Evolutionary conservation across 2,329 filamentous ascomycete genomes (phyloP).

Genomic region (Scorias spongiosa): DNA sequence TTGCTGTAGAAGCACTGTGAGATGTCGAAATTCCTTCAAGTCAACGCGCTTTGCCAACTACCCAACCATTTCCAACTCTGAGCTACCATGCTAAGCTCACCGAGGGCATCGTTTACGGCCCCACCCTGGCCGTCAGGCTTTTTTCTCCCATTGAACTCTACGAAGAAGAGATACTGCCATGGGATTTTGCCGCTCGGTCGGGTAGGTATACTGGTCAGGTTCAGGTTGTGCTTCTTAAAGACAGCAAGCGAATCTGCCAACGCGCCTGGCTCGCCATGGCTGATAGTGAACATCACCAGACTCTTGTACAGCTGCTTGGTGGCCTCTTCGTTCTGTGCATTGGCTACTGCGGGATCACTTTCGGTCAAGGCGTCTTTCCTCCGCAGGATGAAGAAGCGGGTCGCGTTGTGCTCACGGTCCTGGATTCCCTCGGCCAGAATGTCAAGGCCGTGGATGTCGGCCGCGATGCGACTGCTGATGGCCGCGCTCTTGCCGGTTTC

Average conservation of each 20-base stretch:
- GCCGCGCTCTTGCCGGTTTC: constrained; percentile 50
- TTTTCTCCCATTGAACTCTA: constrained; percentile 63
- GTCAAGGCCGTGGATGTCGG: constrained; percentile 49
- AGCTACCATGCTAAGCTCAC: constrained; percentile 42
- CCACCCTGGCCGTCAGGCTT: constrained; percentile 35
- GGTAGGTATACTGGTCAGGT: constrained; percentile 82
- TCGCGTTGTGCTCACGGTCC: constrained; percentile 62
- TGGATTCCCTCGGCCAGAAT: constrained; percentile 57
- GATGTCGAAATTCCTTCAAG: too few species aligned
- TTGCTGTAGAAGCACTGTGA: too few species aligned
- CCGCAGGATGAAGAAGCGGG: constrained; percentile 57
- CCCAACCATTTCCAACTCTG: constrained; percentile 44
- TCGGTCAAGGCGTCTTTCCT: constrained; percentile 4
- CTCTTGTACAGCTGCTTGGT: constrained; percentile 40
- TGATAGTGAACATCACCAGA: constrained; percentile 67
- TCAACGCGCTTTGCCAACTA: constrained; percentile 11
- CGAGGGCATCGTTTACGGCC: constrained; percentile 45
- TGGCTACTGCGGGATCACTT: background rate
- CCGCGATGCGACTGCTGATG: constrained; percentile 63
- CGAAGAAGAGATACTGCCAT: constrained; percentile 91
- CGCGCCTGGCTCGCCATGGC: constrained; percentile 60
- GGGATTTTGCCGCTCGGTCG: constrained; percentile 57
- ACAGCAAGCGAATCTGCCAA: constrained; percentile 66
- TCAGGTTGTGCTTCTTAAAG: constrained; percentile 58
- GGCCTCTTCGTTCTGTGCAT: constrained; percentile 4